Evolutionary conservation across 2,329 filamentous ascomycete genomes (phyloP).

Genomic region (Pyrenochaeta sp.): DNA sequence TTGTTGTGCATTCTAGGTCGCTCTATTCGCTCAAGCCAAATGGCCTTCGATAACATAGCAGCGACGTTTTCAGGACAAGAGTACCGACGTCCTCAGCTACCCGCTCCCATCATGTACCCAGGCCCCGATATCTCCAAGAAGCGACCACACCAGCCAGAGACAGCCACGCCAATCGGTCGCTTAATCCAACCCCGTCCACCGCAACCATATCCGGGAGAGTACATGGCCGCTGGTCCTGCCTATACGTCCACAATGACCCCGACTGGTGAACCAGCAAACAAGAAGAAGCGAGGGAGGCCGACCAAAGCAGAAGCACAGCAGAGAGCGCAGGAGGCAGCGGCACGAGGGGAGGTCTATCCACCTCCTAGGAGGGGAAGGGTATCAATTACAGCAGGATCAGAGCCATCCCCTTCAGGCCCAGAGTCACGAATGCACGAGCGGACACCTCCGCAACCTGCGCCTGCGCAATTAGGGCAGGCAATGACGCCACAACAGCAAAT

Average conservation of each 20-base stretch:
- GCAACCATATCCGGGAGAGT: slow-evolving; percentile 45
- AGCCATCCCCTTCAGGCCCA: slow-evolving; percentile 28
- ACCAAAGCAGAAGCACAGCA: slow-evolving; percentile 58
- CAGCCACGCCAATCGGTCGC: slow-evolving; percentile 48
- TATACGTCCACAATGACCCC: slow-evolving; percentile 40
- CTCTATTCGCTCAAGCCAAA: slow-evolving; percentile 48
- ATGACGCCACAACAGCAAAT: slow-evolving; percentile 41
- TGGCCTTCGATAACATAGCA: slow-evolving; percentile 44
- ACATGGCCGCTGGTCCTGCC: slow-evolving; percentile 35
- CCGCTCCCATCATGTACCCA: slow-evolving; percentile 42
- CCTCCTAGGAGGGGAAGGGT: slow-evolving; percentile 45
- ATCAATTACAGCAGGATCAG: slow-evolving; percentile 41
- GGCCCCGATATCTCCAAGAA: slow-evolving; percentile 47
- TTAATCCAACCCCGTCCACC: slow-evolving; percentile 57
- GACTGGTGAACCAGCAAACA: slow-evolving; percentile 49
- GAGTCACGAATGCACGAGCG: slow-evolving; percentile 36
- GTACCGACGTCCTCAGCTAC: slow-evolving; percentile 41
- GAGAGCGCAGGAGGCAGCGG: slow-evolving; percentile 52
- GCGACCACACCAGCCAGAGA: slow-evolving; percentile 46
- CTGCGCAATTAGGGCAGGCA: slow-evolving; percentile 24
- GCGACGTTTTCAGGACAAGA: slow-evolving; percentile 34
- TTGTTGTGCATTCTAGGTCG: slow-evolving; percentile 36
- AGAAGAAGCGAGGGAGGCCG: slow-evolving; percentile 59
- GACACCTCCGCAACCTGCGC: slow-evolving; percentile 38
- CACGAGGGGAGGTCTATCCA: slow-evolving; percentile 51